These are phyloP conservation scores for Jackrogersella multiformis DNA, from an alignment of 495 filamentous ascomycete genomes.

Conservation along the genomic window DNA sequence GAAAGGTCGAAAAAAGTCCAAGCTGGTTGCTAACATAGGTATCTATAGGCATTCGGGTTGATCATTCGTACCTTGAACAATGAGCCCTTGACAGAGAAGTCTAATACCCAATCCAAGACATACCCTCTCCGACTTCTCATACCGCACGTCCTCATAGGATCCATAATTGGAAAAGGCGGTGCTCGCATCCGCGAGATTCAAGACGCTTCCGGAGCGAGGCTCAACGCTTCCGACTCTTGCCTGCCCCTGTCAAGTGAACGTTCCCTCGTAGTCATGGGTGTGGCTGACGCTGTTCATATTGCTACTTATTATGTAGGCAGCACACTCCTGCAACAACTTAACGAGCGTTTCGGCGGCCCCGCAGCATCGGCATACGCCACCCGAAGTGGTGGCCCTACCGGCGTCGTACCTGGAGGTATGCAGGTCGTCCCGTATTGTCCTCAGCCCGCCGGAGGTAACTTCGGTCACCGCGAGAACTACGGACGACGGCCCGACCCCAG, in stretches of 20 bases:
- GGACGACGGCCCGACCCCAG: constrained; percentile 77
- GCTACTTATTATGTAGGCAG: constrained; percentile 98
- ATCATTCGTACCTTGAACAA: constrained; percentile 99
- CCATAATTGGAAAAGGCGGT: constrained; percentile 97
- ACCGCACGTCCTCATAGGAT: constrained; percentile 96
- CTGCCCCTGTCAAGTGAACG: constrained; percentile 94
- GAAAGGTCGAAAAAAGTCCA: no score
- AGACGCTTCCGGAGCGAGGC: constrained; percentile 92
- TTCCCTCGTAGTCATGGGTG: constrained; percentile 92
- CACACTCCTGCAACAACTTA: constrained; percentile 94
- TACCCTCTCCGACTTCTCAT: constrained; percentile 96
- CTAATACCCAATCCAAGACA: constrained; percentile 92
- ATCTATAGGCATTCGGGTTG: constrained; percentile 85
- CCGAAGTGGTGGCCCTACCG: constrained; percentile 90
- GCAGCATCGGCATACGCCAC: constrained; percentile 97
- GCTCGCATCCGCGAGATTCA: constrained; percentile 98
- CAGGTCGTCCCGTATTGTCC: constrained; percentile 96
- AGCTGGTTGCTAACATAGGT: constrained; percentile 26
- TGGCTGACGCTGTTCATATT: constrained; percentile 95
- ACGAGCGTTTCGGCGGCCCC: constrained; percentile 93
- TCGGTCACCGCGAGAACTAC: constrained; percentile 89
- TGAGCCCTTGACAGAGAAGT: constrained; percentile 85
- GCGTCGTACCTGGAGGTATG: constrained; percentile 94
- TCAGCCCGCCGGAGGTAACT: constrained; percentile 89
- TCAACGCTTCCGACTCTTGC: constrained; percentile 95